A percentile compares a stretch with the other conserved stretches of the same genome.
Conservation (phyloP, 2,329 filamentous ascomycete genomes). For the Colletotrichum salicis region DNA sequence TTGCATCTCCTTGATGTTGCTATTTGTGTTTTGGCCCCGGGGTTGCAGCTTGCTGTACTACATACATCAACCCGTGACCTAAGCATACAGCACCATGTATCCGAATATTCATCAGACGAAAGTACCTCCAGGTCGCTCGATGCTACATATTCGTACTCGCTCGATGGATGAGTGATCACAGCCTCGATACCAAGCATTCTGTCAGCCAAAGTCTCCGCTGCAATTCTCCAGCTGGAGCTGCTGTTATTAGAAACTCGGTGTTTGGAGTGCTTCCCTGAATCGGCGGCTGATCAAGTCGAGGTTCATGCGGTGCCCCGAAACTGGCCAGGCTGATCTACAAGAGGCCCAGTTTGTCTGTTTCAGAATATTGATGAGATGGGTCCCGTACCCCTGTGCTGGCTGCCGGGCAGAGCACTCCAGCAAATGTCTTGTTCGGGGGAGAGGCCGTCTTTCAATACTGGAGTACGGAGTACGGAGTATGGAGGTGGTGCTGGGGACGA, state of each 20-base stretch:
- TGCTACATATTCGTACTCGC: not conserved
- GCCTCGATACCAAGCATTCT: conserved; percentile 7
- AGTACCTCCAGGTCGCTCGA: not conserved
- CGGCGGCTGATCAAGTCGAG: conserved; percentile 16
- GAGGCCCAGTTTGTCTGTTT: conserved; percentile 35
- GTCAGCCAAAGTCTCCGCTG: conserved; percentile 11
- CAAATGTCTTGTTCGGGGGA: conserved; percentile 16
- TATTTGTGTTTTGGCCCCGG: not conserved
- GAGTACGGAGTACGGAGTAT: not conserved
- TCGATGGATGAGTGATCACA: not conserved
- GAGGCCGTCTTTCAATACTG: conserved; percentile 11
- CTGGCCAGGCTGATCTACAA: conserved; percentile 34
- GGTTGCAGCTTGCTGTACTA: not conserved
- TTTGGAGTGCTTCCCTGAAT: conserved; percentile 28
- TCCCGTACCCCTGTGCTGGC: conserved; percentile 15
- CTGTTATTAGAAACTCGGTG: conserved; percentile 32
- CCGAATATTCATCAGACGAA: not conserved
- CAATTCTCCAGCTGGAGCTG: conserved; percentile 4
- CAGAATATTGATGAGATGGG: conserved; percentile 32
- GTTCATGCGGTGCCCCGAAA: conserved; percentile 33
- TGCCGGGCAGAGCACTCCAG: conserved; percentile 6
- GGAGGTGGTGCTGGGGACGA: conserved; percentile 5
- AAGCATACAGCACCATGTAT: not conserved
- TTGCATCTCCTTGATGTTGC: not conserved
- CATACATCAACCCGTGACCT: not conserved